phyloP scores from a whole-genome alignment of 345 rosid species.

The Lenwebbia sp. region DNA sequence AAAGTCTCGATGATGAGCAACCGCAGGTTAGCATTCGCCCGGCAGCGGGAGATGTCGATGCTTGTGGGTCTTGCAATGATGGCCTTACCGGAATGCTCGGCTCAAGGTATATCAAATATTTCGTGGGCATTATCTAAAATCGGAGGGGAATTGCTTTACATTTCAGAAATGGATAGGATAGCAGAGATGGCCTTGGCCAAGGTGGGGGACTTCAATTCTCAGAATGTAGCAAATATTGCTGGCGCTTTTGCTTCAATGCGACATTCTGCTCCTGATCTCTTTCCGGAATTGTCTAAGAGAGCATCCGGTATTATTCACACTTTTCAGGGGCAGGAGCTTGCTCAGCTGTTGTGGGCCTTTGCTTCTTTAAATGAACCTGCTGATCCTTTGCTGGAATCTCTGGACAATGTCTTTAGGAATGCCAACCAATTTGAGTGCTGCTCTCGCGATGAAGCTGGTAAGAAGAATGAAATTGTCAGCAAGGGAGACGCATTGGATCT shows the following conservation, averaged over 20 bases:
- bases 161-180: conserved; percentile 95
- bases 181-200: conserved; percentile 77
- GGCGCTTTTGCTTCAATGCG: conserved; percentile 91
- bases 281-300: conserved; percentile 51
- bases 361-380: conserved; percentile 76
- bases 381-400: conserved; percentile 50
- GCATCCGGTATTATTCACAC: conserved; percentile 38
- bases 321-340: conserved; percentile 77
- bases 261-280: conserved; percentile 72
- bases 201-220: conserved; percentile 67
- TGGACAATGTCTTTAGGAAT: conserved; percentile 46
- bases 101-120: conserved; percentile 88
- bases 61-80: conserved; percentile 80
- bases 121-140: conserved; percentile 90
- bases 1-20: conserved; percentile 64
- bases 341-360: conserved; percentile 88
- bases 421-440: conserved; percentile 39
- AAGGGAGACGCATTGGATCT: not conserved
- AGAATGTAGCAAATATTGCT: conserved; percentile 84
- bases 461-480: not conserved
- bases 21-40: conserved; percentile 62
- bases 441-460: conserved; percentile 11
- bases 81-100: conserved; percentile 78
- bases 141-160: conserved; percentile 77
- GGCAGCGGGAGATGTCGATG: conserved; percentile 91